A percentile compares a stretch with the other conserved stretches of the same genome.
Conservation (phyloP, 2,329 filamentous ascomycete species). For the Cytospora schulzeri region DNA sequence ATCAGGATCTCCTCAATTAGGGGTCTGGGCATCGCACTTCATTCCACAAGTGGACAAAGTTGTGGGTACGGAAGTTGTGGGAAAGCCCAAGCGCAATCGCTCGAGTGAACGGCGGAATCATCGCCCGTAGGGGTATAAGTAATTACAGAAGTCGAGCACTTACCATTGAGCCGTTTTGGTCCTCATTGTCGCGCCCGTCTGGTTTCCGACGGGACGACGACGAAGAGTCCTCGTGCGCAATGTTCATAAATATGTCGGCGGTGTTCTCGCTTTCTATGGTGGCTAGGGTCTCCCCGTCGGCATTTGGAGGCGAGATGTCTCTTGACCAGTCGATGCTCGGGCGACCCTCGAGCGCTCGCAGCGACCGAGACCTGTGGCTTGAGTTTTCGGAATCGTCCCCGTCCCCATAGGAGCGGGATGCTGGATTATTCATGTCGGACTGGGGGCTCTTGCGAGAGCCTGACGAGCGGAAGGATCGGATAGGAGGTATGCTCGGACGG, state of each 20-base stretch:
- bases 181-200: slow-evolving; percentile 39
- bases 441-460: slow-evolving; percentile 57
- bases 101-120: slow-evolving; percentile 3
- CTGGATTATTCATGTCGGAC: slow-evolving; percentile 54
- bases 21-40: slow-evolving; percentile 23
- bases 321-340: slow-evolving; percentile 39
- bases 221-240: slow-evolving; percentile 55
- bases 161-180: slow-evolving; percentile 31
- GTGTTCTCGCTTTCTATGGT: slow-evolving; percentile 35
- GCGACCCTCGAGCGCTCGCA: slow-evolving; percentile 54
- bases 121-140: not conserved
- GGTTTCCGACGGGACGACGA: slow-evolving; percentile 37
- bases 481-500: slow-evolving; percentile 50
- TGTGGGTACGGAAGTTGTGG: slow-evolving; percentile 12
- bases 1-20: slow-evolving; percentile 19
- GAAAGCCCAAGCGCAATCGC: not conserved
- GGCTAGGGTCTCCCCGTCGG: slow-evolving; percentile 47
- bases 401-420: slow-evolving; percentile 47
- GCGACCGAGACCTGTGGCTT: slow-evolving; percentile 51
- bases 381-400: slow-evolving; percentile 46
- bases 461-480: slow-evolving; percentile 59
- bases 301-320: slow-evolving; percentile 46
- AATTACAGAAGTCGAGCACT: slow-evolving; percentile 13
- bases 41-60: slow-evolving; percentile 20
- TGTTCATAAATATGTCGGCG: slow-evolving; percentile 61